A percentile compares a stretch with the other conserved stretches of the same genome.
Evolutionary conservation across 73 alveolate genomes (phyloP).

Genomic region (Uronychia setigera): DNA sequence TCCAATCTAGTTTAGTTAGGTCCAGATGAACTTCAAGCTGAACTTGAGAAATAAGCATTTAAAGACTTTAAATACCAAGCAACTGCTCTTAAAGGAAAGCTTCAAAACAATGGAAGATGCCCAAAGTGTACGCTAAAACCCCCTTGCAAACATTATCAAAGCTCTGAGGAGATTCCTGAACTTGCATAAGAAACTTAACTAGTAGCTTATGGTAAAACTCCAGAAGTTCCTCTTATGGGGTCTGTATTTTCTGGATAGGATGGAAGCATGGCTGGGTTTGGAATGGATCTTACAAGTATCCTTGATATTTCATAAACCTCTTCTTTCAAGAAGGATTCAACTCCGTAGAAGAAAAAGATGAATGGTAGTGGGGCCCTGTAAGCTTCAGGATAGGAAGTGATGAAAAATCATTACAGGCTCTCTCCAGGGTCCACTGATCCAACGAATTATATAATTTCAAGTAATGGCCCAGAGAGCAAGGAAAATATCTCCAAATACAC

Average conservation of each 20-base stretch:
- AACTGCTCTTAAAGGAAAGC: not conserved
- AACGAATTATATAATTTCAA: too few relatives aligned
- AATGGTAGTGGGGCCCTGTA: not conserved
- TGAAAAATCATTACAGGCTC: not conserved
- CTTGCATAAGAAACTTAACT: not conserved
- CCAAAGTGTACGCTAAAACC: slow-evolving; percentile 64
- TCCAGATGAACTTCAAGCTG: not conserved
- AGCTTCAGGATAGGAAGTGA: not conserved
- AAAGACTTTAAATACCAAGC: not conserved
- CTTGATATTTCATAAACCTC: not conserved
- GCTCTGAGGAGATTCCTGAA: slow-evolving; percentile 32
- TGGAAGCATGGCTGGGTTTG: not conserved
- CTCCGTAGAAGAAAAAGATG: not conserved
- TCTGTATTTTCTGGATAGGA: not conserved
- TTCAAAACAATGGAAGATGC: slow-evolving; percentile 43
- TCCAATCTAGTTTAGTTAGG: not conserved
- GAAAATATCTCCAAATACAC: too few relatives aligned
- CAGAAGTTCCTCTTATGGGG: not conserved
- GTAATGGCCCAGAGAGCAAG: too few relatives aligned
- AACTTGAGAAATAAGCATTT: not conserved
- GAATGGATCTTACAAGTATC: not conserved
- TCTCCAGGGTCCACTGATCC: not conserved
- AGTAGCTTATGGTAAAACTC: not conserved
- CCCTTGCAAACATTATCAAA: slow-evolving; percentile 65
- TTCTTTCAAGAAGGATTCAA: not conserved